Evolutionary conservation across 306 rosid genomes (phyloP).

Genomic region (Glycine tomentella): DNA sequence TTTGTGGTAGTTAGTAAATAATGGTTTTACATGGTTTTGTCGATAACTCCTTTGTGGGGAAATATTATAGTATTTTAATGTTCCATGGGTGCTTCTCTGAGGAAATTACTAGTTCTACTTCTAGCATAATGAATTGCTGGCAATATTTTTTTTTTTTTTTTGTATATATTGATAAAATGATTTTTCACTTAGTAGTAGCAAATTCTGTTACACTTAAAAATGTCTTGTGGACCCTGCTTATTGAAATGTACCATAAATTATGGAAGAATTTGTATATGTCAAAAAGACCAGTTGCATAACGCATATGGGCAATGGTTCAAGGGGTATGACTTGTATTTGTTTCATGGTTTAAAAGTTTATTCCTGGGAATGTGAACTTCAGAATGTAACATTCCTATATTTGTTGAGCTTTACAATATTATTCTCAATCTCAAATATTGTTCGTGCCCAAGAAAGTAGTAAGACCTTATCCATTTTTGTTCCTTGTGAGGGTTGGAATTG

Average conservation of each 20-base stretch:
- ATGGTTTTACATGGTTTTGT: conserved; percentile 34
- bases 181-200: conserved; percentile 12
- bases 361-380: too few relatives aligned
- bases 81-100: conserved; percentile 8
- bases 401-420: background rate
- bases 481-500: too few relatives aligned
- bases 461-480: too few relatives aligned
- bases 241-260: conserved; percentile 1
- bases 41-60: conserved; percentile 28
- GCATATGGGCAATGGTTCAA: conserved; percentile 7
- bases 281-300: conserved; percentile 2
- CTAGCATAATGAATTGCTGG: conserved; percentile 17
- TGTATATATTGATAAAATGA: conserved; percentile 16
- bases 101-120: conserved; percentile 32
- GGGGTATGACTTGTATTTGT: background rate
- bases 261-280: conserved; percentile 24
- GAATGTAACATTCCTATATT: too few relatives aligned
- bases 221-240: background rate
- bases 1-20: conserved; percentile 27
- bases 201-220: conserved; percentile 2
- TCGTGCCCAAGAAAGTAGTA: too few relatives aligned
- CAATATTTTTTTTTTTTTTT: conserved; percentile 10
- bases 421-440: too few relatives aligned
- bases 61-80: conserved; percentile 12
- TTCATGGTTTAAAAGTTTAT: too few relatives aligned